phyloP scores from a whole-genome alignment of 768 basidiomycete species.

The Rhizopogon sp. region DNA sequence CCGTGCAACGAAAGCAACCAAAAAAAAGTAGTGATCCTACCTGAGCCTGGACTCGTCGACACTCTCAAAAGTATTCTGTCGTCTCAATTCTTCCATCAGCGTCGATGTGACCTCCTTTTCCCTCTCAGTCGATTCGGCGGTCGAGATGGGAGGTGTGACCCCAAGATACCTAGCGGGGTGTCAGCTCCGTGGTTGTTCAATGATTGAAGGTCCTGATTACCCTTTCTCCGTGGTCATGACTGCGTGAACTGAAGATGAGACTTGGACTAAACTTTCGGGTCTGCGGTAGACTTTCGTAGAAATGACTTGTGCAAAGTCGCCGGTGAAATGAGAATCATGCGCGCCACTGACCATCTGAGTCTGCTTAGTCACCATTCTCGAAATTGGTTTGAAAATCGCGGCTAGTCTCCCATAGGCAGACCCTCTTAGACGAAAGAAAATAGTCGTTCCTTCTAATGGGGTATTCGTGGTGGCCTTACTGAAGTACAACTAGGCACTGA shows the following conservation, averaged over 20 bases:
- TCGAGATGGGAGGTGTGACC: conserved; percentile 84
- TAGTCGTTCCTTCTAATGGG: too few relatives aligned
- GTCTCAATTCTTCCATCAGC: conserved; percentile 85
- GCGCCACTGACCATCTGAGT: neutral
- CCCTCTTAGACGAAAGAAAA: too few relatives aligned
- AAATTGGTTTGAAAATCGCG: neutral
- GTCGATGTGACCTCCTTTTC: conserved; percentile 82
- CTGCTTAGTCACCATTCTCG: conserved; percentile 1
- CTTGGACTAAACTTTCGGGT: neutral
- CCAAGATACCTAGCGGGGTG: conserved; percentile 56
- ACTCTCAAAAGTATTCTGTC: conserved; percentile 84
- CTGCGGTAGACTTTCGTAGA: conserved; percentile 4
- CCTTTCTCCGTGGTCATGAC: conserved; percentile 39
- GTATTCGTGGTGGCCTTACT: too few relatives aligned
- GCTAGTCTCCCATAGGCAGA: neutral
- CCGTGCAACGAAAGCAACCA: neutral
- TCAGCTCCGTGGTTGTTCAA: conserved; percentile 4
- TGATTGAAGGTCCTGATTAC: conserved; percentile 22
- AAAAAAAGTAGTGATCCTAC: conserved; percentile 38
- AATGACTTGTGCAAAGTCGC: conserved; percentile 4
- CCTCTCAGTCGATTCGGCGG: conserved; percentile 63
- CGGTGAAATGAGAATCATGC: neutral
- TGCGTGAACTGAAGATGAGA: neutral
- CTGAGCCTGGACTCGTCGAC: conserved; percentile 85
- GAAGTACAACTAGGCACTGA: too few relatives aligned